Conservation (phyloP, 1,284 basidiomycete species). For the Irpex rosettiformis region DNA sequence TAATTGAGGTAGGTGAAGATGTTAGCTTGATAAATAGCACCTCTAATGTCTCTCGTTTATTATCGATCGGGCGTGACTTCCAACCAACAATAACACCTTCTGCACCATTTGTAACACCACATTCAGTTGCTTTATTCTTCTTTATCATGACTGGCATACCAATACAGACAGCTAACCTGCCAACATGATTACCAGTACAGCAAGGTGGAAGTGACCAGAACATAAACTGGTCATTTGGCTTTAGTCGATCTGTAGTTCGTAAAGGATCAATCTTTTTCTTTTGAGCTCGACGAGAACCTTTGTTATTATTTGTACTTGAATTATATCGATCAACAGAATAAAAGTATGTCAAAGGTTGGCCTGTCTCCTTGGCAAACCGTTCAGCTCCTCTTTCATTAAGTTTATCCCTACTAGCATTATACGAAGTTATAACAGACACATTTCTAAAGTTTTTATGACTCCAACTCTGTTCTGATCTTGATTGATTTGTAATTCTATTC, state of each 20-base stretch:
- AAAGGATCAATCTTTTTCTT: not conserved
- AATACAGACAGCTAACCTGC: conserved; percentile 31
- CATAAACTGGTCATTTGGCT: conserved; percentile 18
- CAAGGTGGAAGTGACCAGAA: conserved; percentile 28
- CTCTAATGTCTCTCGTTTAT: conserved; percentile 23
- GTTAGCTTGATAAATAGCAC: conserved; percentile 34
- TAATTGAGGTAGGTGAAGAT: conserved; percentile 27
- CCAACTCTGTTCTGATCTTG: conserved; percentile 8
- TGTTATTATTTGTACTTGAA: not conserved
- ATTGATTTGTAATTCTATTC: conserved; percentile 15
- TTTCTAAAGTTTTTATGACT: conserved; percentile 22
- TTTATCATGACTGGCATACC: conserved; percentile 39
- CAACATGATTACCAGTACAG: conserved; percentile 23
- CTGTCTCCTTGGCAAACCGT: conserved; percentile 28
- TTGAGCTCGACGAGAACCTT: not conserved
- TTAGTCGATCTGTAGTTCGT: conserved; percentile 9
- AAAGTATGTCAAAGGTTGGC: conserved; percentile 25
- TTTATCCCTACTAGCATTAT: conserved; percentile 29
- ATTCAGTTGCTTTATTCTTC: conserved; percentile 33
- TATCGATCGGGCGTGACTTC: conserved; percentile 16
- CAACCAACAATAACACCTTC: conserved; percentile 33
- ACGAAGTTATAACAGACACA: conserved; percentile 31
- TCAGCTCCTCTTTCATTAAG: conserved; percentile 27
- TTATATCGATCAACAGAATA: conserved; percentile 25
- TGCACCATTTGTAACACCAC: conserved; percentile 39